phyloP scores from a whole-genome alignment of 305 asterid species.

The Plantago coronopus region DNA sequence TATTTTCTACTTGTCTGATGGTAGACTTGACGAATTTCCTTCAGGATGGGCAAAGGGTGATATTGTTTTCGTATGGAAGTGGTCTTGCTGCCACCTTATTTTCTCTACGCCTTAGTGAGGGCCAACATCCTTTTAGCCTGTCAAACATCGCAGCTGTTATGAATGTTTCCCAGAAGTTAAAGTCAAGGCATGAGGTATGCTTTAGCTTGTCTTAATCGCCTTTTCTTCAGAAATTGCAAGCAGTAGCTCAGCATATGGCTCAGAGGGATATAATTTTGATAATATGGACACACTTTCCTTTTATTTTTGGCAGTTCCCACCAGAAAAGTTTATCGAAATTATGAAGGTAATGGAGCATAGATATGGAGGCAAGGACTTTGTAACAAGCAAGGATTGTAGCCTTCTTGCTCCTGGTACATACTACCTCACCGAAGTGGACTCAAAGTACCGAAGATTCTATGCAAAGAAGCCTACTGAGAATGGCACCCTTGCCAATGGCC shows the following conservation, averaged over 20 bases:
- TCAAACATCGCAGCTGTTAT: conserved; percentile 67
- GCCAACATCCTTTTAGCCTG: conserved; percentile 78
- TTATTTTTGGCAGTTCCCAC: conserved; percentile 56
- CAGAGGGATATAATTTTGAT: not conserved
- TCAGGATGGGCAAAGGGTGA: conserved; percentile 88
- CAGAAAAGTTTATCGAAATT: conserved; percentile 70
- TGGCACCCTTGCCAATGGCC: conserved; percentile 61
- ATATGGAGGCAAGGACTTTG: conserved; percentile 81
- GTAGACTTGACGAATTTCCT: conserved; percentile 6
- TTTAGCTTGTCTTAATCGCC: not conserved
- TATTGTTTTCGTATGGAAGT: conserved; percentile 90
- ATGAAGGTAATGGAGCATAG: conserved; percentile 97
- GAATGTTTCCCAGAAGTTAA: conserved; percentile 76
- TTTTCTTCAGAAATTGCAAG: not conserved
- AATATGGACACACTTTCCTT: not conserved
- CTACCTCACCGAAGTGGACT: conserved; percentile 92
- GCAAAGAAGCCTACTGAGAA: conserved; percentile 58
- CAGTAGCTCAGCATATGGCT: not conserved
- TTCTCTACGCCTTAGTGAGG: conserved; percentile 71
- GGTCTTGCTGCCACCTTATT: conserved; percentile 88
- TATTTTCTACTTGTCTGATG: not conserved
- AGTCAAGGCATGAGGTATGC: conserved; percentile 78
- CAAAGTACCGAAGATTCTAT: conserved; percentile 84
- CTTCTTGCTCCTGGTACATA: conserved; percentile 81
- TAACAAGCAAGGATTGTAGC: conserved; percentile 81